Percentiles rank a stretch among this genome's conserved stretches.
These are phyloP conservation scores for Piromyces sp. DNA, from an alignment of 192 early-diverging fungal genomes.

Conservation along the genomic window DNA sequence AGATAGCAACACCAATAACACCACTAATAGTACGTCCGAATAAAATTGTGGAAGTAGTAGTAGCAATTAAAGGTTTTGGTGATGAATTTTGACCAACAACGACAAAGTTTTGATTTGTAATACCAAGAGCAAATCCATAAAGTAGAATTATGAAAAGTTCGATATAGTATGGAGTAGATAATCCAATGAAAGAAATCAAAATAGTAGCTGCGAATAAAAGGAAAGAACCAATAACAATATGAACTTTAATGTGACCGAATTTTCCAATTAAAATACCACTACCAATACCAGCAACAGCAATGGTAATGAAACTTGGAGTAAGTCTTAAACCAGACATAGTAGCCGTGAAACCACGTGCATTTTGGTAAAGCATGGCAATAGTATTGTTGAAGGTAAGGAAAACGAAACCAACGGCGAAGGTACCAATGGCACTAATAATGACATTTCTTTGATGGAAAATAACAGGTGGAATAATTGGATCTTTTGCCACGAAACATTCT, in stretches of 20 bases:
- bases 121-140: background rate
- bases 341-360: background rate
- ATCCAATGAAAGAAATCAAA: background rate
- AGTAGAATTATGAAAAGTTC: background rate
- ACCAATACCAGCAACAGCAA: background rate
- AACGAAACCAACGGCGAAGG: background rate
- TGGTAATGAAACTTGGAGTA: constrained; percentile 13
- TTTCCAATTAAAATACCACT: background rate
- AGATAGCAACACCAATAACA: constrained; percentile 26
- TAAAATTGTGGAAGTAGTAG: constrained; percentile 2
- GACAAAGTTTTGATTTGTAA: background rate
- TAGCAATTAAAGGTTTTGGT: background rate
- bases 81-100: background rate
- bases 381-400: background rate
- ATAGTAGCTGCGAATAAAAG: background rate
- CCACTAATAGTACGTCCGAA: constrained; percentile 30
- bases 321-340: constrained; percentile 6
- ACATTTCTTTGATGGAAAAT: background rate
- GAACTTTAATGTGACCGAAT: background rate
- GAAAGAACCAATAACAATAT: background rate
- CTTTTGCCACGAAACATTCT: background rate
- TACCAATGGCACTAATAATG: background rate
- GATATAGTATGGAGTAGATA: background rate
- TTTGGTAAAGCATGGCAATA: background rate
- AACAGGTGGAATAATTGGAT: background rate